Base-by-base conservation (phyloP, 805 yeast species). In the Wickerhamomyces ciferrii region DNA sequence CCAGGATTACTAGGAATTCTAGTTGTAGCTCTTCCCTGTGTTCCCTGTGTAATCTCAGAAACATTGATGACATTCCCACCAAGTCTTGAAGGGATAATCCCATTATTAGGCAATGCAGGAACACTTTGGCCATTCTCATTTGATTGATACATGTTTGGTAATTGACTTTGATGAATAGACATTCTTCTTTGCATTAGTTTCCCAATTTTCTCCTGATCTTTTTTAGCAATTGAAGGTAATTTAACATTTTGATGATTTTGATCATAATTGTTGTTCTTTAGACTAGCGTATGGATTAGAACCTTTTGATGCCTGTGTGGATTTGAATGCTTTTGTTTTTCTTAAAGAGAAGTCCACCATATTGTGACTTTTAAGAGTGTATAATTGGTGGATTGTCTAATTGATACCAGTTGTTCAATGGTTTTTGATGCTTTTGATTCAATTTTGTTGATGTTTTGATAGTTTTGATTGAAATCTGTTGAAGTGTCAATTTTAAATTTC, bases 151-250 rank as follows among this genome's bases (percentile, higher is more conserved):
- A 53, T 46, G 43, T 55, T 25, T 4, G 37, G 21, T 25, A 34
- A 40, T 50, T 24, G 45, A 53, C 43, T 53, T 46, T 48, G 67
- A 46, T 69, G 73, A 29, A 74, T 63, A 3, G 78, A 73, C 49
- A 74, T 61, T 47, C 78, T 57, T 44, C 78, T 57, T 45, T 72
- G 73, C 69, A 71, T 70, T 19, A 70, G 60, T 15, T 66, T 59
- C 2, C 70, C 73, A 48, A 69, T 65, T 52, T 66, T 69, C 29
- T 61, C 69, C 48, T 66, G 63, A 38, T 64, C 69, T 42, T 59
- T 59, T 23, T 63, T 58, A 45, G 61, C 62, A 23, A 69, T 63
- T 15, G 60, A 58, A 1, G 72, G 74, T 21, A 69, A 37, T 3
- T 25, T 13, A 11, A 37, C 39, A 37, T 37, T 37, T 17, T 20